These are phyloP conservation scores for Zanthoxylum bungeanum DNA, from an alignment of 345 rosid species.

Conservation along the genomic window DNA sequence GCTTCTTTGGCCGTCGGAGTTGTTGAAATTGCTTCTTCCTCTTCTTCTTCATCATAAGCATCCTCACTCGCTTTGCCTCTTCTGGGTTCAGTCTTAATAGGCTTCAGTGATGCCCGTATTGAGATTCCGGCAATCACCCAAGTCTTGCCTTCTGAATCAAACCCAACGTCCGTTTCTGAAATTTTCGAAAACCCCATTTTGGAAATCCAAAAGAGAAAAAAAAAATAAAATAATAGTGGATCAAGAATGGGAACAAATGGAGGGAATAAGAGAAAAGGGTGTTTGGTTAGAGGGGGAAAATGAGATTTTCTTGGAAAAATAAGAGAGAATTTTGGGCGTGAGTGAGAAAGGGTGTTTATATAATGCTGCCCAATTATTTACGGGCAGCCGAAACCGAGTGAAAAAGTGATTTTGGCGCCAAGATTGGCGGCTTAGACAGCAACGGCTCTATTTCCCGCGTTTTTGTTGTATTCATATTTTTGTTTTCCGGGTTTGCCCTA, in stretches of 20 bases:
- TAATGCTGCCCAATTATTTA: conserved; percentile 47
- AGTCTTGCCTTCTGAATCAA: conserved; percentile 60
- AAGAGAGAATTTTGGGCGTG: neutral
- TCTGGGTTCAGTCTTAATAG: conserved; percentile 55
- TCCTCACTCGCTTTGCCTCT: conserved; percentile 29
- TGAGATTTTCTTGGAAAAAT: too few relatives aligned
- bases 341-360: conserved; percentile 18
- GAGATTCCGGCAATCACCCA: conserved; percentile 81
- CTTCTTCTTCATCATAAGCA: too few relatives aligned
- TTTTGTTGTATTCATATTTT: neutral
- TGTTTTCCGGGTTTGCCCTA: conserved; percentile 22
- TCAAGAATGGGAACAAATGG: conserved; percentile 11
- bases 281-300: conserved; percentile 5
- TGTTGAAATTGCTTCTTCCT: conserved; percentile 51
- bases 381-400: too few relatives aligned
- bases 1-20: conserved; percentile 81
- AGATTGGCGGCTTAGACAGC: conserved; percentile 24
- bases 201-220: neutral
- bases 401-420: too few relatives aligned
- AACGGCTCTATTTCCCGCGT: conserved; percentile 89
- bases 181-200: conserved; percentile 80
- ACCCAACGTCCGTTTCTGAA: conserved; percentile 42
- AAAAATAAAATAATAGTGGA: too few relatives aligned
- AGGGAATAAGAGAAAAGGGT: conserved; percentile 39
- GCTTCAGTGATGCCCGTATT: conserved; percentile 59